phyloP scores from a whole-genome alignment of 2,329 filamentous ascomycete genomes.

The Rhexocercosporidium sp. region DNA sequence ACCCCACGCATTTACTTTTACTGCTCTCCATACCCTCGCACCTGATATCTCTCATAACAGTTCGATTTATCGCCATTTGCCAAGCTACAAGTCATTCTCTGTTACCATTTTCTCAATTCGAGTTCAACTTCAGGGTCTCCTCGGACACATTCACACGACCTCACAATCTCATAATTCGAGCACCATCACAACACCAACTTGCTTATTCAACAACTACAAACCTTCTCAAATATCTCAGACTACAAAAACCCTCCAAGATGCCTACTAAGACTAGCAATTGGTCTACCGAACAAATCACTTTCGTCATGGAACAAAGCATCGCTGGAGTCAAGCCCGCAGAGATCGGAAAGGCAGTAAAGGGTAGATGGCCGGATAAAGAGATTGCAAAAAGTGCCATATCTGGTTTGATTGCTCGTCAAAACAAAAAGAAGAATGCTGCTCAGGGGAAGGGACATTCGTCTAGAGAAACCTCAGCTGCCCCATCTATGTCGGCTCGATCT shows the following conservation, averaged over 20 bases:
- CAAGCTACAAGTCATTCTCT: background rate
- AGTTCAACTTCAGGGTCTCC: background rate
- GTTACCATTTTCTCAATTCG: background rate
- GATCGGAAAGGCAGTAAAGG: background rate
- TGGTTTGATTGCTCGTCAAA: constrained; percentile 1
- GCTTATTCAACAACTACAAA: background rate
- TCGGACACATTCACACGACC: background rate
- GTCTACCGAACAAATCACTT: constrained; percentile 8
- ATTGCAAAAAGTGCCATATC: background rate
- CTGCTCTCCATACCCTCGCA: background rate
- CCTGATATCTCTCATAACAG: background rate
- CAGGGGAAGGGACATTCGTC: background rate
- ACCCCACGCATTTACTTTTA: background rate
- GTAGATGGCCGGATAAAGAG: constrained; percentile 7
- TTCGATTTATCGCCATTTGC: background rate
- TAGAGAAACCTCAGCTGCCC: background rate
- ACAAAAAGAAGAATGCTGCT: background rate
- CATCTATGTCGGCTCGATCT: constrained; percentile 1
- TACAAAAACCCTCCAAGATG: background rate
- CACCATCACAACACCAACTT: background rate
- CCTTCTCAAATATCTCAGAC: background rate
- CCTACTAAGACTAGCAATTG: background rate
- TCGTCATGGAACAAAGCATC: constrained; percentile 1
- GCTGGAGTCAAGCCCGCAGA: background rate
- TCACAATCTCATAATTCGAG: background rate